Percentiles rank a stretch among this genome's conserved stretches.
phyloP scores from a whole-genome alignment of 331 rosid species.

The Ulmus americana region DNA sequence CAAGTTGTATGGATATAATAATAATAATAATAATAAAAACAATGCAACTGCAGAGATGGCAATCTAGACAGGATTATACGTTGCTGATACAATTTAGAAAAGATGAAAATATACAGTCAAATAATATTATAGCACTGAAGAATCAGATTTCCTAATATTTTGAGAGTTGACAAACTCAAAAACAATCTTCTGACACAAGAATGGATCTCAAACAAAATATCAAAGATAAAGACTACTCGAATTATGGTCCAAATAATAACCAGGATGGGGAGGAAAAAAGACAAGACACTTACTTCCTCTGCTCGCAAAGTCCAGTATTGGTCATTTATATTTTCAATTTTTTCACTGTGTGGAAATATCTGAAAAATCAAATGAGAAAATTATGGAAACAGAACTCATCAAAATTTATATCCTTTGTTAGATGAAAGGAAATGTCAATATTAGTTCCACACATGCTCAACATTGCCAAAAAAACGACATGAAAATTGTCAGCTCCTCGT shows the following conservation, averaged over 20 bases:
- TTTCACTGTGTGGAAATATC: slow-evolving; percentile 66
- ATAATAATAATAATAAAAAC: background rate
- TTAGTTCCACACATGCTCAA: too few species aligned
- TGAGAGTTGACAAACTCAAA: background rate
- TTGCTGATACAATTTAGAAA: background rate
- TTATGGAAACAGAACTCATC: background rate
- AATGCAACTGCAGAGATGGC: background rate
- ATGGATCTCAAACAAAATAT: background rate
- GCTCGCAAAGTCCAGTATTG: slow-evolving; percentile 90
- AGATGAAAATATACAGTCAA: background rate
- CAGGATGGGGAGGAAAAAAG: background rate
- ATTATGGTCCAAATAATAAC: background rate
- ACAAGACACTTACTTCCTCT: slow-evolving; percentile 49
- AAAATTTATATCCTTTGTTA: background rate
- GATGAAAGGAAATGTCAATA: too few species aligned
- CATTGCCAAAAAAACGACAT: too few species aligned
- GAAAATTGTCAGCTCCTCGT: background rate
- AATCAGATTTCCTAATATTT: background rate
- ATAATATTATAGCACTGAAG: background rate
- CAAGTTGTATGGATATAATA: background rate
- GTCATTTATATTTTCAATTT: slow-evolving; percentile 84
- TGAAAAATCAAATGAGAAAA: slow-evolving; percentile 23
- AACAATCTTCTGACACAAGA: background rate
- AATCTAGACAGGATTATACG: background rate
- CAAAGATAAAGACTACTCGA: background rate